Conservation (phyloP, 2,329 filamentous ascomycete genomes). For the Xylariaceae sp. region DNA sequence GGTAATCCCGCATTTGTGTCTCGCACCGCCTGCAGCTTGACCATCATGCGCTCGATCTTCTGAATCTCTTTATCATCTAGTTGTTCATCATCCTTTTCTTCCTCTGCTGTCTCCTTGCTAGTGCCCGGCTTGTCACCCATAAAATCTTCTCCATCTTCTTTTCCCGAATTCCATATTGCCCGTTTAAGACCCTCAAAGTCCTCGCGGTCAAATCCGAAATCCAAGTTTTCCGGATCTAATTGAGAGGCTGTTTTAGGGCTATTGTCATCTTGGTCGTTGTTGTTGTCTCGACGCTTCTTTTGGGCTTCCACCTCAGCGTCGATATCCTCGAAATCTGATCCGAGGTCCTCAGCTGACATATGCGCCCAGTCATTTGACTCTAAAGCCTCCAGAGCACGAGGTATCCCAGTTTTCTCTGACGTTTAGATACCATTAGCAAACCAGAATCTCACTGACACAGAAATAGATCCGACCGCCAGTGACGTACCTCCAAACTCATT, state of each 20-base stretch:
- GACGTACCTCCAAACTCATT: slow-evolving; percentile 68
- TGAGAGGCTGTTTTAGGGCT: too few species aligned
- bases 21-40: slow-evolving; percentile 65
- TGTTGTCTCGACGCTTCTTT: slow-evolving; percentile 34
- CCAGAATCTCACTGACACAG: too few species aligned
- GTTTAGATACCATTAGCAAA: too few species aligned
- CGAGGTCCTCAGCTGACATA: slow-evolving; percentile 40
- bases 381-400: slow-evolving; percentile 65
- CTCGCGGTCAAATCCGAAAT: slow-evolving; percentile 58
- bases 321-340: slow-evolving; percentile 45
- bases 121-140: slow-evolving; percentile 30
- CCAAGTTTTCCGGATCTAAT: slow-evolving; percentile 55
- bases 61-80: slow-evolving; percentile 59
- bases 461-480: too few species aligned
- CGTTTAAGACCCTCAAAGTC: slow-evolving; percentile 60
- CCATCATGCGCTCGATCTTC: slow-evolving; percentile 69
- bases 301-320: slow-evolving; percentile 39
- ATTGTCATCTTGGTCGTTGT: slow-evolving; percentile 40
- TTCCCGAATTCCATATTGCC: slow-evolving; percentile 56
- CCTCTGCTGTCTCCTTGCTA: slow-evolving; percentile 38
- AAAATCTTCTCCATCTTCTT: slow-evolving; percentile 33
- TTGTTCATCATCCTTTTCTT: slow-evolving; percentile 36
- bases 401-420: slow-evolving; percentile 64
- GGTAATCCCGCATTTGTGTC: slow-evolving; percentile 66
- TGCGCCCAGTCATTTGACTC: slow-evolving; percentile 70